These are phyloP conservation scores for Protea cynaroides DNA, from an alignment of 164 flowering plant genomes.

Conservation along the genomic window DNA sequence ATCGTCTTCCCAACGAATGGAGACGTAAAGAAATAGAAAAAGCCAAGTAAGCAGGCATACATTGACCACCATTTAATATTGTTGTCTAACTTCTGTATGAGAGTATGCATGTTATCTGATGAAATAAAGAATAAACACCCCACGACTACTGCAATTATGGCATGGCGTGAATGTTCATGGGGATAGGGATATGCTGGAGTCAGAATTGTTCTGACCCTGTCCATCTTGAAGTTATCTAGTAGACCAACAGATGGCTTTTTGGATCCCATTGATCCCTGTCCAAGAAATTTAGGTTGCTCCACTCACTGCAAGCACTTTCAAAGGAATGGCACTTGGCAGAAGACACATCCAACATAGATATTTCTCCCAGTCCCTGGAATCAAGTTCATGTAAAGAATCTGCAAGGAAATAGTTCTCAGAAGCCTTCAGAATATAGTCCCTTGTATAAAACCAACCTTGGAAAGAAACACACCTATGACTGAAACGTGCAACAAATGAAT, in stretches of 20 bases:
- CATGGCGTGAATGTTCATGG: constrained; percentile 97
- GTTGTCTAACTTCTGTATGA: constrained; percentile 77
- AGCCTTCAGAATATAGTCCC: no score
- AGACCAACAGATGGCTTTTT: constrained; percentile 43
- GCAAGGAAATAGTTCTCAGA: constrained; percentile 6
- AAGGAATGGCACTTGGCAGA: constrained; percentile 6
- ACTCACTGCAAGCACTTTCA: constrained; percentile 12
- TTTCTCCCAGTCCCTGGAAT: constrained; percentile 10
- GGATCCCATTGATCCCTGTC: constrained; percentile 31
- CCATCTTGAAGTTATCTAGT: constrained; percentile 67
- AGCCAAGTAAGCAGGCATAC: constrained; percentile 90
- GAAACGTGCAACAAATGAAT: no score
- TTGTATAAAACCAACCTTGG: no score
- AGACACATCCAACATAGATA: constrained; percentile 9
- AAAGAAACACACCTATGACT: no score
- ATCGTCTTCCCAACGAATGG: constrained; percentile 94
- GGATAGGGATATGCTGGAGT: constrained; percentile 85
- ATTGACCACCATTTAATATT: constrained; percentile 99
- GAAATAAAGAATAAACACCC: constrained; percentile 97
- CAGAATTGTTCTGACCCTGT: constrained; percentile 81
- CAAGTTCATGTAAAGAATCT: constrained; percentile 4
- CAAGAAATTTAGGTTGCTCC: constrained; percentile 3
- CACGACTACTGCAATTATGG: constrained; percentile 74
- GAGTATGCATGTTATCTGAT: constrained; percentile 89
- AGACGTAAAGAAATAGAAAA: constrained; percentile 96